Percentiles rank a stretch among this genome's conserved stretches.
Evolutionary conservation across 2,329 filamentous ascomycete genomes (phyloP).

Genomic region (Plenodomus lindquistii): DNA sequence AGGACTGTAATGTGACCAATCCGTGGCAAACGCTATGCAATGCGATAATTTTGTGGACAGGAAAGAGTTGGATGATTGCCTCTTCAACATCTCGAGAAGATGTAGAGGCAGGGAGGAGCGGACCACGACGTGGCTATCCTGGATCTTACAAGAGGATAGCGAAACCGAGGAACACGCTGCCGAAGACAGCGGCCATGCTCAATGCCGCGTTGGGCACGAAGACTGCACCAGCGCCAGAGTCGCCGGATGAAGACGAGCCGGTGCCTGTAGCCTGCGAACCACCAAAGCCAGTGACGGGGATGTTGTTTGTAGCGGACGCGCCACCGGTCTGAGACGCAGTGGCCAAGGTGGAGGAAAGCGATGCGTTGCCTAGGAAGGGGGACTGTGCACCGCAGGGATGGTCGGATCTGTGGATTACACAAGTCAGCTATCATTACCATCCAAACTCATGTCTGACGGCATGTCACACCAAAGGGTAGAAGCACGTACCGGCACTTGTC

Average conservation of each 20-base stretch:
- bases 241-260: constrained; percentile 1
- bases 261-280: constrained; percentile 22
- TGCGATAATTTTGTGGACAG: not conserved
- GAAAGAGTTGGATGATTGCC: too few relatives aligned
- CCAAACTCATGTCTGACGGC: not conserved
- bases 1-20: not conserved
- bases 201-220: constrained; percentile 61
- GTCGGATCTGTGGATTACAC: constrained; percentile 48
- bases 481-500: constrained; percentile 57
- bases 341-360: constrained; percentile 53
- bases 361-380: constrained; percentile 64
- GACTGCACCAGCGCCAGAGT: constrained; percentile 44
- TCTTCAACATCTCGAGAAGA: not conserved
- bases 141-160: constrained; percentile 44
- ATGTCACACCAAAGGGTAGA: not conserved
- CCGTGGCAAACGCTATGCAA: not conserved
- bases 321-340: constrained; percentile 43
- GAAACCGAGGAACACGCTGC: constrained; percentile 62
- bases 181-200: constrained; percentile 58
- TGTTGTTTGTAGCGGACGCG: constrained; percentile 29
- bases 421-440: constrained; percentile 7
- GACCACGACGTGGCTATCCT: not conserved
- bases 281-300: constrained; percentile 39
- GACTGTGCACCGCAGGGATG: constrained; percentile 73
- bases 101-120: too few relatives aligned